Conservation (phyloP, 169 alveolate genomes). For the Plasmodium berghei region DNA sequence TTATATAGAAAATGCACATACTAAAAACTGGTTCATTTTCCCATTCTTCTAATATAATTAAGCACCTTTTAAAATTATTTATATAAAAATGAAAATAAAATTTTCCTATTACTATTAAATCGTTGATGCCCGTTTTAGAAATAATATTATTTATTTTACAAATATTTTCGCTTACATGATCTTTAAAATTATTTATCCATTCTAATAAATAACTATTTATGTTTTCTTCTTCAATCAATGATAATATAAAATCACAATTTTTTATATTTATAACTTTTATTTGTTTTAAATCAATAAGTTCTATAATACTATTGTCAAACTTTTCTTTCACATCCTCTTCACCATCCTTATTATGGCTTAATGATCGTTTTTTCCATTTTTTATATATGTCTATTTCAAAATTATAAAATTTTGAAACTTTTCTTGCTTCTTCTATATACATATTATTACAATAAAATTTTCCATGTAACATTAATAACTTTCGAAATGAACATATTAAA, state of each 20-base stretch:
- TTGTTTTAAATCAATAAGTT: conserved; percentile 31
- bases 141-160: conserved; percentile 6
- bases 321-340: conserved; percentile 22
- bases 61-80: conserved; percentile 52
- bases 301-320: conserved; percentile 27
- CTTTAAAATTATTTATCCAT: conserved; percentile 15
- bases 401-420: conserved; percentile 55
- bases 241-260: conserved; percentile 24
- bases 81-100: conserved; percentile 27
- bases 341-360: neutral
- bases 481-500: conserved; percentile 34
- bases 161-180: neutral
- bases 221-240: conserved; percentile 45
- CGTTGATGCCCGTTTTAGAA: conserved; percentile 29
- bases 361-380: conserved; percentile 6
- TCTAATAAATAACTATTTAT: conserved; percentile 34
- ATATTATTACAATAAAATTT: conserved; percentile 45
- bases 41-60: conserved; percentile 55
- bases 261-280: conserved; percentile 35
- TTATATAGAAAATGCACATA: conserved; percentile 20
- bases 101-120: conserved; percentile 39
- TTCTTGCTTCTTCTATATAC: conserved; percentile 37
- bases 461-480: conserved; percentile 31
- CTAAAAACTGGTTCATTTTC: conserved; percentile 67
- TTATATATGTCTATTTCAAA: conserved; percentile 17